Base-by-base conservation (phyloP, 257 asterid species). In the Verbascum thapsus region DNA sequence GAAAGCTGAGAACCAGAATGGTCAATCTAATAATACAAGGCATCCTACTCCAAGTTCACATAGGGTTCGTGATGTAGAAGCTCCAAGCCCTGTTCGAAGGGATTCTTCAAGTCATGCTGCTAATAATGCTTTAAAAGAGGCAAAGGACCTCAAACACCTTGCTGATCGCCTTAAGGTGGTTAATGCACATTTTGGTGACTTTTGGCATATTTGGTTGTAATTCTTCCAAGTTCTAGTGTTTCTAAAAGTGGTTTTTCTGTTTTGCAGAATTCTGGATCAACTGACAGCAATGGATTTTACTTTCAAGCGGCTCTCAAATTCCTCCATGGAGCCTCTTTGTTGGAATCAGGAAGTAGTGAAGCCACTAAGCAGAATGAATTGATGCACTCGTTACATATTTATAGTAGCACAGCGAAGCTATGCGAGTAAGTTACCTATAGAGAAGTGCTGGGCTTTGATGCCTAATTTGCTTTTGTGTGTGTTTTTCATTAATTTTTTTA, bases 81-180 rank as follows among this genome's bases (percentile, higher is more conserved):
- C 91, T 72, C 82, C 86, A 38, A 88, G 96, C 74, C 95, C 99
- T 62, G 71, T 73, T 69, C 85, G 86, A 48, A 90, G 85, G 84
- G 98, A 90, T 56, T 80, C 94, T 63, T 78, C 96, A 26, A 88
- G 82, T 73, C 95, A 88, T 63, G 86, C 94, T 66, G 98, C 88
- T 75, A 78, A 78, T 23, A 88, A 69, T 80, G 94, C 91, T 73
- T 58, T 94, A 59, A 94, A 88, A 84, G 99, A 94, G 77, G 99
- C 96, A 1, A 94, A 81, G 78, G 88, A 91, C 82, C 91, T 94
- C 42, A 94, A 94, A 76, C 99, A 90, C 72, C 60, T 83, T 74
- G 98, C 99, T 47, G 99, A 94, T 74, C 98, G 99, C 47, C 77
- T 73, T 50, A 90, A 86, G 99, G n/a, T n/a, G n/a, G 99, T 94